Evolutionary conservation across 208 protist species (phyloP).

Genomic region (Plasmodiophora brassicae): DNA sequence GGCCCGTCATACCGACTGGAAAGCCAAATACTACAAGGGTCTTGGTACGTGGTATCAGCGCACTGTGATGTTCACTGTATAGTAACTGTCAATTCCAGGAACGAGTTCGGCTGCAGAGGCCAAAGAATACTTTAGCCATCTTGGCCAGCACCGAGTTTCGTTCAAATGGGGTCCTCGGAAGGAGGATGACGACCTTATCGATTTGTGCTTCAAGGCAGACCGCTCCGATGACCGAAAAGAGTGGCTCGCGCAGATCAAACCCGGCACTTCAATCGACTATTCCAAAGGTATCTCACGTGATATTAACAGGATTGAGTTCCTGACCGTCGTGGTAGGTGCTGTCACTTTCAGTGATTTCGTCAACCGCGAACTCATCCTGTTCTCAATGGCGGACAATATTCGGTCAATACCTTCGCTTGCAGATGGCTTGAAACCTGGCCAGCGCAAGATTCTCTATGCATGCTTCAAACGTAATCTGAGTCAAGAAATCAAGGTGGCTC

Average conservation of each 20-base stretch:
- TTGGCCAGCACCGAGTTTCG: constrained; percentile 87
- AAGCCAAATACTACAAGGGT: constrained; percentile 99
- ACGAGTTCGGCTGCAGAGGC: constrained; percentile 73
- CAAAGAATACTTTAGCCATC: constrained; percentile 98
- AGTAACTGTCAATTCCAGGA: neutral
- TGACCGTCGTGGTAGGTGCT: too few species aligned
- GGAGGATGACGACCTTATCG: constrained; percentile 84
- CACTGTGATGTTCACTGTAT: neutral
- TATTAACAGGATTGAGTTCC: too few species aligned
- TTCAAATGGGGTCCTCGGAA: constrained; percentile 76
- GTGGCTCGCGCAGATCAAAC: constrained; percentile 85
- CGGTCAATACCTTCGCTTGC: constrained; percentile 84
- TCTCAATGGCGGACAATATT: constrained; percentile 84
- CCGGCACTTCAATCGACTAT: constrained; percentile 24
- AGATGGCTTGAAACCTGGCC: constrained; percentile 97
- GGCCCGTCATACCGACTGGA: constrained; percentile 63
- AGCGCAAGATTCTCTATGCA: constrained; percentile 98
- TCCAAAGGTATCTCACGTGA: neutral
- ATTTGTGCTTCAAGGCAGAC: constrained; percentile 97
- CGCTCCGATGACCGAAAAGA: constrained; percentile 93
- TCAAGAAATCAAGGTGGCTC: constrained; percentile 95
- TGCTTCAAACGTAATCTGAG: constrained; percentile 98
- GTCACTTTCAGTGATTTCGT: constrained; percentile 49
- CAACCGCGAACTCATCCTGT: constrained; percentile 93
- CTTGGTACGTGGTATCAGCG: constrained; percentile 44